phyloP scores from a whole-genome alignment of 768 basidiomycete species.

The Russula virescens region DNA sequence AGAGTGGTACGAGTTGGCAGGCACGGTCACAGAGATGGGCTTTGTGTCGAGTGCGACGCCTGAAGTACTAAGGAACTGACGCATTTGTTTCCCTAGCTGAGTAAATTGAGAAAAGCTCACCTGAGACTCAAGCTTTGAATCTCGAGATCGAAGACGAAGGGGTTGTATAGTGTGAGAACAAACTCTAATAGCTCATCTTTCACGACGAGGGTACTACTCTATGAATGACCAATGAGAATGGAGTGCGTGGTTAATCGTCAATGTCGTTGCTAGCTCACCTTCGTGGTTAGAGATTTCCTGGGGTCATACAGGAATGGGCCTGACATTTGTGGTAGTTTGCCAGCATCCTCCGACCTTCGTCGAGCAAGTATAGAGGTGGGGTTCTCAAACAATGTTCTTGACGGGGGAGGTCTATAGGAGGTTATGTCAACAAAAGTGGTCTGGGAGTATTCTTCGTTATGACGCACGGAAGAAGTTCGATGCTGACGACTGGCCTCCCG shows the following conservation, averaged over 20 bases:
- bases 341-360: slow-evolving; percentile 32
- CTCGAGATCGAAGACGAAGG: slow-evolving; percentile 89
- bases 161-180: slow-evolving; percentile 80
- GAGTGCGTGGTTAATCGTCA: not conserved
- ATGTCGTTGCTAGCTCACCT: slow-evolving; percentile 39
- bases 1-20: slow-evolving; percentile 68
- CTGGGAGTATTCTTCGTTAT: not conserved
- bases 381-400: slow-evolving; percentile 70
- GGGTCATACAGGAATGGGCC: slow-evolving; percentile 95
- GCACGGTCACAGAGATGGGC: slow-evolving; percentile 57
- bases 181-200: slow-evolving; percentile 83
- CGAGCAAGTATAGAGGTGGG: slow-evolving; percentile 49
- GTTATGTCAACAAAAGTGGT: slow-evolving; percentile 2
- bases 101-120: slow-evolving; percentile 36
- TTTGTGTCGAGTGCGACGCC: slow-evolving; percentile 71
- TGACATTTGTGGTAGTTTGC: slow-evolving; percentile 45
- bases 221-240: slow-evolving; percentile 7
- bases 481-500: slow-evolving; percentile 68
- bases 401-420: slow-evolving; percentile 53
- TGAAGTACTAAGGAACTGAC: slow-evolving; percentile 54
- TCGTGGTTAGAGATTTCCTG: slow-evolving; percentile 50
- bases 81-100: not conserved
- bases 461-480: slow-evolving; percentile 72
- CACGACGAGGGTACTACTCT: slow-evolving; percentile 64
- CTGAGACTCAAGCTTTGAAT: slow-evolving; percentile 76